Conservation (phyloP, 768 basidiomycete species). For the Mycena vitilis region DNA sequence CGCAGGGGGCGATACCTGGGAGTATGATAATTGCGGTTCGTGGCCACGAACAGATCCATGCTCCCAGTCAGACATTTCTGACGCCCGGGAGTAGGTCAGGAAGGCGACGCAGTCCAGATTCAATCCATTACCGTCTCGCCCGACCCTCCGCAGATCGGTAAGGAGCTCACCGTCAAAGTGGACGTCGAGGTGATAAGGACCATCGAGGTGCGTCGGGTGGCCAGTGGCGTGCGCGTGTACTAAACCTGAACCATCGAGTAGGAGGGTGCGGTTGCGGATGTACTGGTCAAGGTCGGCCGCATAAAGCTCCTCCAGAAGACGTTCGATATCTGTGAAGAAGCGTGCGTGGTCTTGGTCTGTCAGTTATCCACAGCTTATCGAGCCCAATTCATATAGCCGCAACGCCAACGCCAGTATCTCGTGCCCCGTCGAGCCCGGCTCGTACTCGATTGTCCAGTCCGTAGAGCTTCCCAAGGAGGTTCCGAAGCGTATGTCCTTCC, state of each 20-base stretch:
- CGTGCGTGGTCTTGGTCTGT: slow-evolving; percentile 56
- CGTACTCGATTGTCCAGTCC: slow-evolving; percentile 4
- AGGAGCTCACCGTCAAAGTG: slow-evolving; percentile 74
- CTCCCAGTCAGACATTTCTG: neutral
- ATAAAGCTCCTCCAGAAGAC: slow-evolving; percentile 73
- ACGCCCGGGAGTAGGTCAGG: slow-evolving; percentile 51
- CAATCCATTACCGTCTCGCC: slow-evolving; percentile 66
- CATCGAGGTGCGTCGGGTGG: slow-evolving; percentile 60
- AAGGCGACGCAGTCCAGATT: slow-evolving; percentile 55
- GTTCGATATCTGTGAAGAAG: slow-evolving; percentile 81
- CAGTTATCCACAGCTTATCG: neutral
- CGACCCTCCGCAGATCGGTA: slow-evolving; percentile 76
- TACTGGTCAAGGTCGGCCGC: slow-evolving; percentile 73
- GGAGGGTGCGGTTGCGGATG: slow-evolving; percentile 79
- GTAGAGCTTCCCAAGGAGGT: slow-evolving; percentile 11
- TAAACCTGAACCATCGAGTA: slow-evolving; percentile 45
- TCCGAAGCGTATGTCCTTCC: slow-evolving; percentile 1
- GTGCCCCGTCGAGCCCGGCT: neutral
- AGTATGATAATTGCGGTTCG: slow-evolving; percentile 69
- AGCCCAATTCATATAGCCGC: neutral
- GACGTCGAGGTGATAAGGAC: slow-evolving; percentile 57
- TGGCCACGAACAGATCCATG: slow-evolving; percentile 9
- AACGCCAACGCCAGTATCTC: slow-evolving; percentile 5
- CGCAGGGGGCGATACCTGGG: slow-evolving; percentile 53
- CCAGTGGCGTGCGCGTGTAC: neutral